Evolutionary conservation across 352 stramenopile genomes (phyloP), one percentile per base, ranked within the genome.

Genomic region (Phytophthora pisi): DNA sequence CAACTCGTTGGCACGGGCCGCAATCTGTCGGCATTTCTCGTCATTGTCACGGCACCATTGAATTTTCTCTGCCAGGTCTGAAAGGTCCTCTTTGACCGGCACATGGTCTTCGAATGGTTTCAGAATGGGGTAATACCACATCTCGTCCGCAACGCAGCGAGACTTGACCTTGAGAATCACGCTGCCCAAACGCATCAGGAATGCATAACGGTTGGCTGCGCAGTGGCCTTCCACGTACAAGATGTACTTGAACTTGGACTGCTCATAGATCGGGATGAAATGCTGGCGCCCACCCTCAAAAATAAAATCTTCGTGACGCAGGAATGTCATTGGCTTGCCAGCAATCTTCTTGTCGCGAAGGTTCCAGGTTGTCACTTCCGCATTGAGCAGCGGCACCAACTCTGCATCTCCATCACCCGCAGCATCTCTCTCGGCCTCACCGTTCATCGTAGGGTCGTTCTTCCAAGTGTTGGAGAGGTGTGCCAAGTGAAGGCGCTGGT

Each of bases 211-310:
- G 84, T 98, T 99, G 11, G 97, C 97, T 51, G 97, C 96, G 75
- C 97, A 99, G 65, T 99, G 95, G 24, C 98, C 97, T 75, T 99
- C 96, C 8, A 99, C 91, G 72, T 99, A 99, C 36, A 99, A 77
- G 64, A 99, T 87, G 78, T 98, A 99, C 79, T 99, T 97, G 82
- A 98, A 99, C 69, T 89, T 96, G 43, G 88, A 96, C 80, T 99
- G 97, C 76, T 99, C 87, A 77, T 99, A 99, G 75, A 99, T 99
- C 10, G 97, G 96, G 20, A 98, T 98, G 66, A 98, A 99, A 65
- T 98, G 95, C 60, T 99, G 86, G 49, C 85, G 91, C 52, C 92
- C 95, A 64, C 97, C 97, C 40, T 89, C 74, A 64, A 99, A 97
- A 55, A 95, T 86, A 42, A 93, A 85, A 6, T 77, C 65, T 31